phyloP scores from a whole-genome alignment of 805 yeast species.

The Wilhelminamyces savonicus region DNA sequence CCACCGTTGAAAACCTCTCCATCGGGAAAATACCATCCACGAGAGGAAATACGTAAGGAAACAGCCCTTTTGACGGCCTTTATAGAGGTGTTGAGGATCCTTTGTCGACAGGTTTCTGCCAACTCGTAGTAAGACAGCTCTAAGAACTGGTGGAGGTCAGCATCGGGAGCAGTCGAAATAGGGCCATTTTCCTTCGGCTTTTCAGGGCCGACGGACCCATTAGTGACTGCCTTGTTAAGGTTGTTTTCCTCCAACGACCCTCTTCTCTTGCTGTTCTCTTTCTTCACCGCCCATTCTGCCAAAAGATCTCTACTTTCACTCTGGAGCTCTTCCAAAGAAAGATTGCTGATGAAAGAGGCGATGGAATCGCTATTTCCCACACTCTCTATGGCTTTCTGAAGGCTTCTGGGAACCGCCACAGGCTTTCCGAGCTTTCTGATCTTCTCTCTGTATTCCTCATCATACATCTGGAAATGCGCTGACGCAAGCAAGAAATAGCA shows the following conservation, averaged over 20 bases:
- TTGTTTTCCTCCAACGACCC: background rate
- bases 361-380: constrained; percentile 12
- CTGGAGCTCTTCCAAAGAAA: constrained; percentile 5
- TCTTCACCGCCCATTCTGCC: constrained; percentile 2
- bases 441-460: constrained; percentile 24
- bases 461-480: constrained; percentile 53
- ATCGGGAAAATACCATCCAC: constrained; percentile 10
- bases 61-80: constrained; percentile 26
- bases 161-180: constrained; percentile 1
- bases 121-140: constrained; percentile 51
- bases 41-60: constrained; percentile 13
- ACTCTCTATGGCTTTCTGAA: constrained; percentile 2
- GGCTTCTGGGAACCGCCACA: constrained; percentile 3
- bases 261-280: background rate
- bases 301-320: constrained; percentile 2
- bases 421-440: too few relatives aligned
- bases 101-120: constrained; percentile 59
- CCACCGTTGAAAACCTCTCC: constrained; percentile 24
- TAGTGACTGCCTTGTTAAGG: too few relatives aligned
- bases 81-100: constrained; percentile 39
- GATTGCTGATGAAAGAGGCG: constrained; percentile 15
- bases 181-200: too few relatives aligned
- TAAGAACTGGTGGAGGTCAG: constrained; percentile 26
- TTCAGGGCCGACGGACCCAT: too few relatives aligned
- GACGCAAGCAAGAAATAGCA: constrained; percentile 74